These are phyloP conservation scores for Myrmaecium sp. DNA, from an alignment of 2,329 filamentous ascomycete species.

Conservation along the genomic window DNA sequence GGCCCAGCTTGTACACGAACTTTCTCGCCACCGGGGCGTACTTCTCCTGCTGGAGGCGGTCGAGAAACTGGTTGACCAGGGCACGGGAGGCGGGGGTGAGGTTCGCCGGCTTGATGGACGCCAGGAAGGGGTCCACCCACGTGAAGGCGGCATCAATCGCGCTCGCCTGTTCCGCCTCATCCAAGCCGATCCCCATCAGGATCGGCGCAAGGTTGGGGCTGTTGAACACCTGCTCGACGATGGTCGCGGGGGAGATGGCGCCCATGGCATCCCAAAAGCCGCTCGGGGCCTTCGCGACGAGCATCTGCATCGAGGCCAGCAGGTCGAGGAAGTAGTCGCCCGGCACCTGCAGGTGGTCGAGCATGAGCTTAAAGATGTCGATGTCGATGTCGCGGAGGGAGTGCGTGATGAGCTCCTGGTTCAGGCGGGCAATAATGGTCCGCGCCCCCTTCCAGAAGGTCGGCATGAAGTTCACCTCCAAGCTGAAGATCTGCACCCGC, in stretches of 20 bases:
- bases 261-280: slow-evolving; percentile 84
- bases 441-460: slow-evolving; percentile 67
- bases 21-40: slow-evolving; percentile 42
- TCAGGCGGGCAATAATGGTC: slow-evolving; percentile 56
- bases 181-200: slow-evolving; percentile 30
- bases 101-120: slow-evolving; percentile 58
- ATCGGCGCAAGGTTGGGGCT: slow-evolving; percentile 49
- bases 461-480: slow-evolving; percentile 38
- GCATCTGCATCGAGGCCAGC: slow-evolving; percentile 49
- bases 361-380: slow-evolving; percentile 41
- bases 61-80: slow-evolving; percentile 59
- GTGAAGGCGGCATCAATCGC: slow-evolving; percentile 48
- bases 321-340: slow-evolving; percentile 45
- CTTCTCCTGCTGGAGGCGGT: slow-evolving; percentile 38
- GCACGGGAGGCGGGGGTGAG: slow-evolving; percentile 65
- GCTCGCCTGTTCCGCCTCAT: slow-evolving; percentile 34
- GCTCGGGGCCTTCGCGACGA: slow-evolving; percentile 58
- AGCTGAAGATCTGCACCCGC: slow-evolving; percentile 39
- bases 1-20: slow-evolving; percentile 45
- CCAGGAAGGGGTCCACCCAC: slow-evolving; percentile 65
- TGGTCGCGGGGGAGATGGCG: slow-evolving; percentile 58
- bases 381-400: slow-evolving; percentile 65
- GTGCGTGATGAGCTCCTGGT: slow-evolving; percentile 57
- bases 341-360: slow-evolving; percentile 44
- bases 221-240: slow-evolving; percentile 70